A percentile compares a stretch with the other conserved stretches of the same genome.
Conservation (phyloP, 768 basidiomycete genomes). For the Jaapia argillacea region DNA sequence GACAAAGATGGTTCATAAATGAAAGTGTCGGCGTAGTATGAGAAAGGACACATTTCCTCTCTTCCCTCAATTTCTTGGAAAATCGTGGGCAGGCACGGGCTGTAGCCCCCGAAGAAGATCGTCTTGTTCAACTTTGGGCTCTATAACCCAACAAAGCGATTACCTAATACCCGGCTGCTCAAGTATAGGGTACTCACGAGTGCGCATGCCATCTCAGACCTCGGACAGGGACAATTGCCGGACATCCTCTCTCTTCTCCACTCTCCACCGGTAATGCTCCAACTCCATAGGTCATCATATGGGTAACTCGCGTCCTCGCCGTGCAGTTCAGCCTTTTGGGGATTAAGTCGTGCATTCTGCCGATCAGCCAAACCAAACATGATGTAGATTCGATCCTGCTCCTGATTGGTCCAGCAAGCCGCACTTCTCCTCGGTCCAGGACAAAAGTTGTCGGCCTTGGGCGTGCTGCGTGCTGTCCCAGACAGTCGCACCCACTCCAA, state of each 20-base stretch:
- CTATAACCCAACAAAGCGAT: no score
- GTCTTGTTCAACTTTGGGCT: no score
- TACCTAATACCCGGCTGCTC: no score
- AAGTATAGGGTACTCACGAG: no score
- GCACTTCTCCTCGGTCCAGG: conserved; percentile 27
- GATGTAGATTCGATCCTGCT: conserved; percentile 20
- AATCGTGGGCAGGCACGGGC: no score
- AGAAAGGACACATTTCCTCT: no score
- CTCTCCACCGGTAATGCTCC: conserved; percentile 17
- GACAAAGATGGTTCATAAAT: no score
- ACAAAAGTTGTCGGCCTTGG: conserved; percentile 10
- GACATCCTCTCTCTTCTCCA: conserved; percentile 26
- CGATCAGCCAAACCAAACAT: conserved; percentile 27
- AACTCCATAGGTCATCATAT: conserved; percentile 28
- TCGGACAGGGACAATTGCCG: no score
- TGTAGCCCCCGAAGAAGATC: no score
- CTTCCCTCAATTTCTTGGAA: no score
- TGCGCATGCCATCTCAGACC: no score
- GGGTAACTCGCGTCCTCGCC: conserved; percentile 12
- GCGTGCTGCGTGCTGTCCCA: conserved; percentile 7
- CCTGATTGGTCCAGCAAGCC: conserved; percentile 23
- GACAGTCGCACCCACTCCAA: conserved; percentile 23
- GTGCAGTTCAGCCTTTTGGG: conserved; percentile 19
- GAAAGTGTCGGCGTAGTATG: no score
- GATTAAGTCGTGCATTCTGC: conserved; percentile 14